Evolutionary conservation across 805 yeast genomes (phyloP).

Genomic region (Spathaspora gorwiae): DNA sequence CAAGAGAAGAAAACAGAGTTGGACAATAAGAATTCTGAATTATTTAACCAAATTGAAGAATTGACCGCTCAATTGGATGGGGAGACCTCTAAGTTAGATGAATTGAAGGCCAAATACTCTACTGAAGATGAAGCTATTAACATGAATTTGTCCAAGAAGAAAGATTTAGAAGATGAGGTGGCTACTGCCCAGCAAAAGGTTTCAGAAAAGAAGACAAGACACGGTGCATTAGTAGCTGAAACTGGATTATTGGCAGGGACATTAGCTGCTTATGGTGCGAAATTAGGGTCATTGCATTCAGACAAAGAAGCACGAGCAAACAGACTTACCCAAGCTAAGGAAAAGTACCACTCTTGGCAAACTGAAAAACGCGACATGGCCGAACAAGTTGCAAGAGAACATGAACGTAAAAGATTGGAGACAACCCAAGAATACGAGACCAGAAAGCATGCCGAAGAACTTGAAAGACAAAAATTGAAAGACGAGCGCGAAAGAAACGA

Average conservation of each 20-base stretch:
- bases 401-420: constrained; percentile 33
- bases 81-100: constrained; percentile 28
- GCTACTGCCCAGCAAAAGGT: constrained; percentile 31
- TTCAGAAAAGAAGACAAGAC: constrained; percentile 33
- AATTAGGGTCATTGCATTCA: constrained; percentile 31
- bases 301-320: constrained; percentile 34
- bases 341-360: constrained; percentile 40
- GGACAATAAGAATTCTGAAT: constrained; percentile 35
- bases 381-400: constrained; percentile 29
- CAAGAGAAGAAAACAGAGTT: constrained; percentile 39
- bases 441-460: constrained; percentile 18
- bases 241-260: constrained; percentile 39
- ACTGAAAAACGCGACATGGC: constrained; percentile 42
- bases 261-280: constrained; percentile 42
- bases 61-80: constrained; percentile 40
- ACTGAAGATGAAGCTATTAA: constrained; percentile 25
- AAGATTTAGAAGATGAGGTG: constrained; percentile 38
- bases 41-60: constrained; percentile 36
- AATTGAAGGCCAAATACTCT: constrained; percentile 26
- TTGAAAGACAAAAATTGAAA: constrained; percentile 35
- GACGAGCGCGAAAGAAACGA: constrained; percentile 31
- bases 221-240: constrained; percentile 37
- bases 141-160: constrained; percentile 30
- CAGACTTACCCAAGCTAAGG: constrained; percentile 39
- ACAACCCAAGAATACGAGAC: constrained; percentile 41